Evolutionary conservation across 208 protist species (phyloP).

Genomic region (Vickermania ingenoplastis): DNA sequence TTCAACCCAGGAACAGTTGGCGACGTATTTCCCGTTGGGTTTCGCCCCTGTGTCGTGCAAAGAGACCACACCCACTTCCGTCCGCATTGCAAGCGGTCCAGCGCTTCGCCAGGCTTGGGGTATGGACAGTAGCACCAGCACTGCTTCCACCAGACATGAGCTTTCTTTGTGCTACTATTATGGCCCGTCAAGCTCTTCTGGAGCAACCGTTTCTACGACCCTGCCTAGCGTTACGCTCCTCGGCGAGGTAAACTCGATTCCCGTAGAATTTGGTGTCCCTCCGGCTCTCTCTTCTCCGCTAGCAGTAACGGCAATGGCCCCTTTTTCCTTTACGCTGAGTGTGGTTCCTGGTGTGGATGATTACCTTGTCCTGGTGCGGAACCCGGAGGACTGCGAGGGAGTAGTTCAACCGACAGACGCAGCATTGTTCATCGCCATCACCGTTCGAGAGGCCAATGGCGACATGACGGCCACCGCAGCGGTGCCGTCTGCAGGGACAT

Average conservation of each 20-base stretch:
- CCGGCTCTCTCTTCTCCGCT: conserved; percentile 16
- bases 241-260: conserved; percentile 11
- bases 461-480: conserved; percentile 27
- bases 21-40: conserved; percentile 1
- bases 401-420: conserved; percentile 14
- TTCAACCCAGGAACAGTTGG: background rate
- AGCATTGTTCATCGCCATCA: conserved; percentile 20
- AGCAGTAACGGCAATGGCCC: conserved; percentile 18
- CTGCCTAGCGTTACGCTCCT: conserved; percentile 8
- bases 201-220: conserved; percentile 6
- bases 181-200: background rate
- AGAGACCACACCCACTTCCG: conserved; percentile 1
- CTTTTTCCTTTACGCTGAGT: conserved; percentile 26
- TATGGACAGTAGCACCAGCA: background rate
- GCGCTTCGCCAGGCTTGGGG: background rate
- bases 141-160: too few species aligned
- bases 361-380: conserved; percentile 45
- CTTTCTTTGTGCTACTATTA: conserved; percentile 40
- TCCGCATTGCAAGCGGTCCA: background rate
- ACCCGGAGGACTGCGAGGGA: conserved; percentile 40
- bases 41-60: conserved; percentile 16
- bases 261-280: conserved; percentile 9
- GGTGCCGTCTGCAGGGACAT: conserved; percentile 38
- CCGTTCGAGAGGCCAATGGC: conserved; percentile 12
- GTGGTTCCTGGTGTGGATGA: conserved; percentile 43